Evolutionary conservation across 176 grass and related monocot genomes (phyloP), one percentile per base, ranked within the genome.

Genomic region (Aegilops longissima): DNA sequence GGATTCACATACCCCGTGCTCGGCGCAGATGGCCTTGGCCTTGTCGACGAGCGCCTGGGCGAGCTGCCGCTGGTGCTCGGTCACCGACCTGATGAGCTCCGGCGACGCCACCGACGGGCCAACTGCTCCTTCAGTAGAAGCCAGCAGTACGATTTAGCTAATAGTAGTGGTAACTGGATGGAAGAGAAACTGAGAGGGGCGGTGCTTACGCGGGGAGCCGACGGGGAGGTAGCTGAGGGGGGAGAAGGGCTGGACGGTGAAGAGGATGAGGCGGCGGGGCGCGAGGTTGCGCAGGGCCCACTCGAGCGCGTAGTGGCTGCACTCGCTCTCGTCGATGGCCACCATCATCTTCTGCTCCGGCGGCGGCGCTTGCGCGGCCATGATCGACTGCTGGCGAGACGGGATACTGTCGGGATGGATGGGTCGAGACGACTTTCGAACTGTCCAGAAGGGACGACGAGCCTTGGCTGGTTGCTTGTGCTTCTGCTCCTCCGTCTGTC

Each of bases 261-360:
- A 56, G 47, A 77, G 47, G 49, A 77, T 17, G 74, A 77, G 47
- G 49, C 49, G 47, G 74, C 74, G 27, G 27, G 74, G 74, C 74
- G 27, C 47, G 47, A 56, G 49, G 74, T 77, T 77, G 47, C 74
- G 74, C 47, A 77, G 74, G 27, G 74, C 47, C 74, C 74, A 77
- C 27, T 77, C 74, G 47, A 56, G 74, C 47, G 74, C 74, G 74
- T 77, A 77, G 29, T 77, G 47, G 74, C 74, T 77, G 74, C 74
- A 77, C 47, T 77, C 74, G 74, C 74, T 77, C 74, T 77, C 74
- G 74, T 77, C 74, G 29, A 77, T 77, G 1, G 74, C 49, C 74
- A 77, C 74, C 74, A 77, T 77, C 2, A 77, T 3, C 74, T 77
- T 77, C 74, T 77, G 45, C 47, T 77, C 47, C 12, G n/a, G 38